Evolutionary conservation across 495 filamentous ascomycete genomes (phyloP), one percentile per base, ranked within the genome.

Genomic region (Lindgomyces ingoldianus): DNA sequence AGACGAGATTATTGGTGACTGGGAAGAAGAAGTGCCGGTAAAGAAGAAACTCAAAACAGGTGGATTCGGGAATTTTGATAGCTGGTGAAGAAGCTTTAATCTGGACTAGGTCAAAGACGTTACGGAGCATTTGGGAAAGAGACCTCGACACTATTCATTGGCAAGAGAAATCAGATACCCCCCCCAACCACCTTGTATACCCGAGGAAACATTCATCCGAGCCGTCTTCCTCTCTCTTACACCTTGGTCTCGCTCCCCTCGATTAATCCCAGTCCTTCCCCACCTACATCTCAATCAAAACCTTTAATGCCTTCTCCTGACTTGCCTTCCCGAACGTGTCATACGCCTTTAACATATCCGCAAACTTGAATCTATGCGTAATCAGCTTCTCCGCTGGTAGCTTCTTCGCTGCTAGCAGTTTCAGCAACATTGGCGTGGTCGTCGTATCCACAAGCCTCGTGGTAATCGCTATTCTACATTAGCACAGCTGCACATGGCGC

Each of bases 41-140:
- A 87, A 84, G 73, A 96, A 96, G 77, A 96, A 96, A 76, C 69
- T 77, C 9, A 96, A 91, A 73, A 79, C 68, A 1, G 88, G 90
- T 29, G 93, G 91, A 2, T 98, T 97, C 81, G 94, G 94, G 14
- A 94, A 97, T 77, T 97, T 98, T 73, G 90, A 93, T 78, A 78
- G 68, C 30, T 94, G 90, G 90, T 93, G 64, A n/a, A 73, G 57
- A 16, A 4, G 30, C 18, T 14, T 2, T n/a, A n/a, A 27, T 14
- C 4, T 41, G 36, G 8, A n/a, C n/a, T n/a, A n/a, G n/a, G 33
- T 14, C 6, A 39, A 39, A 6, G 33, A 14, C 33, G 33, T 39
- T 39, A n/a, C 33, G 33, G 21, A 52, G 49, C 22, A 30, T 27
- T 52, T 16, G 26, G 11, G 22, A 30, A 52, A 22, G 26, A 26